Base-by-base conservation (phyloP, 208 protist genomes). In the Angomonas deanei region DNA sequence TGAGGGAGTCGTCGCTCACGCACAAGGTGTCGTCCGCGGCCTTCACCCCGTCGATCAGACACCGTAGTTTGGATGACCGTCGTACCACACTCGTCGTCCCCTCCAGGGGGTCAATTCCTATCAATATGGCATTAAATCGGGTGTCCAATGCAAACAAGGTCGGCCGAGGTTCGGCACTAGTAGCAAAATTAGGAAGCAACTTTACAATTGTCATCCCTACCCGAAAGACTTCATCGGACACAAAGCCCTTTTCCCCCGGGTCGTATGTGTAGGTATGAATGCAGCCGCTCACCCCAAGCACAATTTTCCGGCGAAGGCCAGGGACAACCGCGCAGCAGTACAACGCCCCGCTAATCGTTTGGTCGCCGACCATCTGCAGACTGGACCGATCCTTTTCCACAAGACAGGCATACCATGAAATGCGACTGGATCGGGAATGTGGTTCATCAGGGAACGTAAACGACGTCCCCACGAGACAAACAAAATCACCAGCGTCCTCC, bases 391-490 rank as follows among this genome's bases (percentile, higher is more conserved):
- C 21, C 31, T 23, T 33, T 13, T 55, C 46, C 1, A 49, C 32
- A 39, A 64, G 60, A 13, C 59, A 58, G 4, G 50, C 21, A 24
- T 68, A 84, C 84, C 84, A 91, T 33, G 65, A 70, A 39, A 91
- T 72, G 19, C 84, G 70, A 32, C 84, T 81, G 0, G 80, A 86
- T 5, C 84, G 76, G 24, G 84, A 36, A 1, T 63, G 71, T 58
- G 74, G 79, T 61, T 91, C 84, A 32, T 91, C 80, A 1, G 83
- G 78, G 72, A 95, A 95, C 13, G 72, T 76, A 73, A 95, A 89
- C 15, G 82, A 81, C 1, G 85, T 85, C 21, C 88, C 88, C 24
- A 95, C 76, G 3, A 95, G 68, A 1, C 88, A 61, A 0, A 73
- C 69, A 47, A 76, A 52, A 28, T 70, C 61, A 39, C 61, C 54